These are phyloP conservation scores for Panicum hallii DNA, from an alignment of 202 grass and related monocot species.

Conservation along the genomic window DNA sequence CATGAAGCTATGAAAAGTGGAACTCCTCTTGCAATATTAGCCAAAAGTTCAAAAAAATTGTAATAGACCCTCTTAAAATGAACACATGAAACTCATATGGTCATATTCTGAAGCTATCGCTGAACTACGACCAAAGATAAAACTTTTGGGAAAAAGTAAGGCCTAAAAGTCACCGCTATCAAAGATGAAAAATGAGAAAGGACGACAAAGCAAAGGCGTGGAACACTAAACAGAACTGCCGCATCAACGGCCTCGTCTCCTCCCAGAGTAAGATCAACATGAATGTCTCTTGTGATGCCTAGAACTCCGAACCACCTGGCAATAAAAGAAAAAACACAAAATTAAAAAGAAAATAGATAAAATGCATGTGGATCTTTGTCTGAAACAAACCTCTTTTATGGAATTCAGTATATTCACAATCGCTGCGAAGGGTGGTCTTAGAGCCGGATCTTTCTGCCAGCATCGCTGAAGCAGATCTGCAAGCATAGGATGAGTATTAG, in stretches of 20 bases:
- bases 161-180: background rate
- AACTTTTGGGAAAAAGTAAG: background rate
- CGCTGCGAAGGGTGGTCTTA: constrained; percentile 74
- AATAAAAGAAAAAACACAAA: background rate
- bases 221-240: constrained; percentile 26
- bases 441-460: constrained; percentile 77
- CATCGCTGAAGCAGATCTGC: constrained; percentile 64
- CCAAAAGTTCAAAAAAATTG: background rate
- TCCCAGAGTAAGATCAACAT: constrained; percentile 28
- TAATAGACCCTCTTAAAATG: background rate
- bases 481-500: constrained; percentile 68
- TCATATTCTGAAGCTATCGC: background rate
- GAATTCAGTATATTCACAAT: constrained; percentile 61
- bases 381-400: constrained; percentile 60
- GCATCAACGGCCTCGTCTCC: constrained; percentile 35
- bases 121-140: background rate
- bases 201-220: background rate
- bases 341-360: background rate
- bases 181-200: background rate
- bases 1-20: background rate
- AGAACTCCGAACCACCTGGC: constrained; percentile 37
- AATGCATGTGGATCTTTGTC: background rate
- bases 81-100: background rate
- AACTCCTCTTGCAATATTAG: background rate
- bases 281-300: constrained; percentile 35